Evolutionary conservation across 805 yeast genomes (phyloP), one percentile per base, ranked within the genome.

Genomic region (Pichia kluyveri): DNA sequence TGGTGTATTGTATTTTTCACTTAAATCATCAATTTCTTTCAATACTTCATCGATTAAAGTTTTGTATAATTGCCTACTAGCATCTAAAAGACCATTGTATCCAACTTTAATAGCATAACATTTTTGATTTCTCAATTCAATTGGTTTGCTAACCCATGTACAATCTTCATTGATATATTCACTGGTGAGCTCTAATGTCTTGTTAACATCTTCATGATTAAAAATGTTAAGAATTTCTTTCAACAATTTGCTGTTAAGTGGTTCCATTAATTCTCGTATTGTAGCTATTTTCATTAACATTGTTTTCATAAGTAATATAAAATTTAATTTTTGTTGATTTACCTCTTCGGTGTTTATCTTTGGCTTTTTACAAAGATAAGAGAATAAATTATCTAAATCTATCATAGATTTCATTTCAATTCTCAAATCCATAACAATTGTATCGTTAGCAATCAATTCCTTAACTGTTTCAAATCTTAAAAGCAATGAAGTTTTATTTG

Each of bases 31-130:
- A 2, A 70, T 53, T 1, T 57, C 58, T 8, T 48, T 43, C 17
- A 66, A 42, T 3, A 71, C 60, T 43, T 71, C 73, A 43, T 70
- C 70, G 8, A 68, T 57, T 6, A 65, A 55, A 6, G 55, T 60
- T 44, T 67, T 63, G 47, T 73, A 73, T 0, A 72, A 47, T 49
- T 70, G 67, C 39, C 78, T 58, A 4, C 75, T 71, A 0, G 71
- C 66, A 54, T 71, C 76, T 1, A 74, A 55, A 11, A 75, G 52
- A 0, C 79, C 79, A 55, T 75, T 73, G 2, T 59, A 54, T 0
- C 76, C 76, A 37, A 68, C 57, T 49, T 63, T 72, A 0, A 73
- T 69, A 0, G 78, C 77, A 56, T 69, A 71, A 30, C 70, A 62
- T 50, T 63, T 62, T 48, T 73, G 78, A 50, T 71, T 72, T 51